Percentiles rank a stretch among this genome's conserved stretches.
These are phyloP conservation scores for Gliomastix tumulicola DNA, from an alignment of 2,329 filamentous ascomycete species.

Conservation along the genomic window DNA sequence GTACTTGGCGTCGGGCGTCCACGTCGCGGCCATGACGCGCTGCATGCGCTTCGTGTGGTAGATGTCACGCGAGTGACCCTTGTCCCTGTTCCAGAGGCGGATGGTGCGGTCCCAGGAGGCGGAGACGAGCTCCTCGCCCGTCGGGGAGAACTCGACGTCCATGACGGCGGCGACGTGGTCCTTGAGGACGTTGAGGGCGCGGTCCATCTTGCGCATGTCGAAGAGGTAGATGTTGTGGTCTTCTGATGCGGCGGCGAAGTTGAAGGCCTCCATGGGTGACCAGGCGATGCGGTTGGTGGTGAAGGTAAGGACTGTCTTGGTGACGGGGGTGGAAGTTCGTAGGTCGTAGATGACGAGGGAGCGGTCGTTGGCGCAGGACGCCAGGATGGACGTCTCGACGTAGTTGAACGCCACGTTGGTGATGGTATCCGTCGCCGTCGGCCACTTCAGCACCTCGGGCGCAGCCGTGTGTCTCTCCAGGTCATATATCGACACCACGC, in stretches of 20 bases:
- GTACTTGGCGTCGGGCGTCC: slow-evolving; percentile 85
- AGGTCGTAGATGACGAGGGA: slow-evolving; percentile 89
- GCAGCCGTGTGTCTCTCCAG: slow-evolving; percentile 73
- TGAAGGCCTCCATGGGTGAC: slow-evolving; percentile 97
- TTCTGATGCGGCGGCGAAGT: slow-evolving; percentile 88
- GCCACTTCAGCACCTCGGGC: slow-evolving; percentile 79
- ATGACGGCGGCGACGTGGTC: slow-evolving; percentile 88
- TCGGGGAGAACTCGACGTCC: slow-evolving; percentile 93
- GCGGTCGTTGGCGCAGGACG: slow-evolving; percentile 77
- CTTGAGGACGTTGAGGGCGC: slow-evolving; percentile 82
- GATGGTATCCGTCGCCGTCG: slow-evolving; percentile 84
- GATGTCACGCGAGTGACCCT: slow-evolving; percentile 82
- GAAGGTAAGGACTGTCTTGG: slow-evolving; percentile 75
- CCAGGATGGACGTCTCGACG: slow-evolving; percentile 85
- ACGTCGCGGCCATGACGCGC: slow-evolving; percentile 77
- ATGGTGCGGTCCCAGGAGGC: slow-evolving; percentile 83
- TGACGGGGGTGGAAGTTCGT: slow-evolving; percentile 74
- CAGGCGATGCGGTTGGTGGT: slow-evolving; percentile 79
- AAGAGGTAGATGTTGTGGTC: slow-evolving; percentile 88
- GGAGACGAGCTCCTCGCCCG: slow-evolving; percentile 86
- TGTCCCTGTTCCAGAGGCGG: slow-evolving; percentile 72
- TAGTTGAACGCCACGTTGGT: slow-evolving; percentile 86
- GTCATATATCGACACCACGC: slow-evolving; percentile 81
- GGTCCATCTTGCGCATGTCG: slow-evolving; percentile 85
- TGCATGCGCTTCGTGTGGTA: slow-evolving; percentile 99